Percentiles rank a stretch among this genome's conserved stretches.
Evolutionary conservation across 83 land plant species (phyloP).

Genomic region (Picea abies): DNA sequence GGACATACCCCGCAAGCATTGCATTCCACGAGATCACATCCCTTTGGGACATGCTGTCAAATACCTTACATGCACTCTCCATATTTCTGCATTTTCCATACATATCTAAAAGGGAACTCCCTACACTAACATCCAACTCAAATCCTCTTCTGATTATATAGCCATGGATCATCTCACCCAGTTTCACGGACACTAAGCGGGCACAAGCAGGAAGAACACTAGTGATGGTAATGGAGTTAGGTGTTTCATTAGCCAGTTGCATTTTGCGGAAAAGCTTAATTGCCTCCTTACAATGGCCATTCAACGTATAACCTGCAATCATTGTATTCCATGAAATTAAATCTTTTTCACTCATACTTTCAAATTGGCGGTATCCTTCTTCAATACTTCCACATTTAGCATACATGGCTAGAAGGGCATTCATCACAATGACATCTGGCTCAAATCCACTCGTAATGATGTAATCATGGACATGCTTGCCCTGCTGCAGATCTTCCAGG

Average conservation of each 20-base stretch:
- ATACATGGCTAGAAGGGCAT: conserved; percentile 33
- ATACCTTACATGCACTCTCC: conserved; percentile 18
- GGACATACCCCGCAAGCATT: conserved; percentile 25
- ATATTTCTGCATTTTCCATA: neutral
- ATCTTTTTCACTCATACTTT: conserved; percentile 20
- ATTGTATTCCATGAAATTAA: conserved; percentile 40
- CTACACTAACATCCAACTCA: neutral
- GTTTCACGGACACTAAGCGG: neutral
- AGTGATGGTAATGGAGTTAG: neutral
- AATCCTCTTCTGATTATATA: neutral
- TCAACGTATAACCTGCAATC: conserved; percentile 21
- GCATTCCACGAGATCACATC: conserved; percentile 24
- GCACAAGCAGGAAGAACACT: neutral
- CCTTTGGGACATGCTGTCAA: conserved; percentile 7
- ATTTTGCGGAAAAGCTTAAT: neutral
- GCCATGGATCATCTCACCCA: neutral
- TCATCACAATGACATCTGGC: conserved; percentile 20
- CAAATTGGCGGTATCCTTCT: conserved; percentile 24
- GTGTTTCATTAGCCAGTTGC: neutral
- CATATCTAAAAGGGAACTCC: neutral
- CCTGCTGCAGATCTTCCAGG: conserved; percentile 23
- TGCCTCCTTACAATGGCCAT: neutral
- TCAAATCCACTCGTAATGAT: conserved; percentile 11
- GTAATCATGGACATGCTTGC: conserved; percentile 25
- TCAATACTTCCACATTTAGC: conserved; percentile 28